Evolutionary conservation across 1,284 basidiomycete genomes (phyloP).

Genomic region (Cystobasidium sp.): DNA sequence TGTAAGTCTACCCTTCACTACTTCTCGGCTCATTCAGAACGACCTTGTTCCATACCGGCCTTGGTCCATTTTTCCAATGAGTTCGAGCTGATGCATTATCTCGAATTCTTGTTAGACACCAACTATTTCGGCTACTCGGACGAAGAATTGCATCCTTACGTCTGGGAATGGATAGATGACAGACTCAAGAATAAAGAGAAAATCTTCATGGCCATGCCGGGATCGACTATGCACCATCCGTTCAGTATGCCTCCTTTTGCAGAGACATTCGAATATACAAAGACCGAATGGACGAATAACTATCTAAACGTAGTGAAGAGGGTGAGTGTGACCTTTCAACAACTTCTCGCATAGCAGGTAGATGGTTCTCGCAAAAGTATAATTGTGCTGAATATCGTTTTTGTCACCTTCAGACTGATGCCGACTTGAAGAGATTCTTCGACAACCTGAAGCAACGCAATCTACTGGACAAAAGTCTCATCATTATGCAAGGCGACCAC

Average conservation of each 20-base stretch:
- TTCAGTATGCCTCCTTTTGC: conserved; percentile 15
- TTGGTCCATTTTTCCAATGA: too few relatives aligned
- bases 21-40: background rate
- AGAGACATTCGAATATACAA: conserved; percentile 7
- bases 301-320: conserved; percentile 41
- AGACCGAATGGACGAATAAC: conserved; percentile 25
- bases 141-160: conserved; percentile 31
- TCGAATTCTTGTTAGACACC: background rate
- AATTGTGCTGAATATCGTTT: too few relatives aligned
- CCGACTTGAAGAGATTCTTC: conserved; percentile 34
- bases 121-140: conserved; percentile 42
- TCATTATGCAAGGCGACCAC: conserved; percentile 44
- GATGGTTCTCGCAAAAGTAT: too few relatives aligned
- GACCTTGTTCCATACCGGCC: background rate
- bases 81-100: background rate
- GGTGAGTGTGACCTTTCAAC: conserved; percentile 12
- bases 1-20: background rate
- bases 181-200: conserved; percentile 13
- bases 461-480: conserved; percentile 36
- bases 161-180: conserved; percentile 35
- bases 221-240: conserved; percentile 37
- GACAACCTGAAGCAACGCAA: conserved; percentile 23
- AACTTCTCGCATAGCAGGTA: too few relatives aligned
- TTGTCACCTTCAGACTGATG: too few relatives aligned
- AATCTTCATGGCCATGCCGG: conserved; percentile 28